Evolutionary conservation across 345 rosid species (phyloP), one percentile per base, ranked within the genome.

Genomic region (Eucalyptus paniculata): DNA sequence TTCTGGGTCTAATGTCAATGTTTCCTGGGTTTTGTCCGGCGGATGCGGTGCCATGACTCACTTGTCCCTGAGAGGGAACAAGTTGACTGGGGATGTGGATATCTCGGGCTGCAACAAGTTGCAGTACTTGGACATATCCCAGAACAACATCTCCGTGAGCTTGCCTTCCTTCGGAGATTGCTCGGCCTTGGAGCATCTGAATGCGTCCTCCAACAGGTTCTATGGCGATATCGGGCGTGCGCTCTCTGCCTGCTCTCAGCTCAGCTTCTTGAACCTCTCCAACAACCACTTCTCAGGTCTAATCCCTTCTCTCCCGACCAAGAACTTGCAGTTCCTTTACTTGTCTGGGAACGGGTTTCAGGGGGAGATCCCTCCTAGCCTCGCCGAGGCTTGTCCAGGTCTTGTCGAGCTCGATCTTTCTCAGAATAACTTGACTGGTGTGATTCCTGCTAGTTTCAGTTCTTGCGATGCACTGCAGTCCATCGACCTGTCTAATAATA

Each of bases 371-470:
- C 99, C 99, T 49, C 88, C 90, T 91, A 51, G 91, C 92, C 95
- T 98, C 12, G 67, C 93, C 62, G 95, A 91, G 90, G 95, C 94
- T 86, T 98, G 99, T 89, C 89, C 94, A 56, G 92, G 95, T 89
- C 98, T 98, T 86, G 91, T 94, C 34, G 90, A 87, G 88, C 96
- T 98, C 83, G 99, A 97, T 93, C 96, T 98, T 92, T 97, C 99
- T 67, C 87, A 72, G 11, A 97, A 98, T 89, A 90, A 93, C n/a
- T 93, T 98, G 32, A 88, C 95, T 86, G 99, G 99, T 90, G 89
- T 90, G 87, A 89, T 97, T 89, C 99, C 99, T 51, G 86, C 91
- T 56, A 92, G 92, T 92, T 83, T 98, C 89, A 90, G 93, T 86
- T 92, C 97, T 53, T 98, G 99, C 89, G 88, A 95, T 58, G 88